Conservation (phyloP, 345 rosid species). For the Zanthoxylum bungeanum region DNA sequence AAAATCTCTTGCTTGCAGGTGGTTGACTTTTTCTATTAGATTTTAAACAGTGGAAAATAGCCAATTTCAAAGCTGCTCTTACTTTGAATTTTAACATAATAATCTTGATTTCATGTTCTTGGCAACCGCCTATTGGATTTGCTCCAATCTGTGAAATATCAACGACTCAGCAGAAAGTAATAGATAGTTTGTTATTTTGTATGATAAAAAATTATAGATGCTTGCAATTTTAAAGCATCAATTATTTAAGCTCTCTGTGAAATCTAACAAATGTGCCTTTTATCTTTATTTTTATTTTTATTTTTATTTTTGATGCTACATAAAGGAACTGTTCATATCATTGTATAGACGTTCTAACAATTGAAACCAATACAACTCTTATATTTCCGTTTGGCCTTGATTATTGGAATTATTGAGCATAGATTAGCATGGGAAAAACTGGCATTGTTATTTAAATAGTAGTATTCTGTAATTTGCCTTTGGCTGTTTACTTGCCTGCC, state of each 20-base stretch:
- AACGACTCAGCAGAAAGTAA: neutral
- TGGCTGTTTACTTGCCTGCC: neutral
- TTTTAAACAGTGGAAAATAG: neutral
- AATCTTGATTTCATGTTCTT: neutral
- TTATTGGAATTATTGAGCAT: neutral
- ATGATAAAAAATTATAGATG: too few relatives aligned
- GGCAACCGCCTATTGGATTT: neutral
- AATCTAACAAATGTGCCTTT: neutral
- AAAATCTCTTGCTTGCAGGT: slow-evolving; percentile 70
- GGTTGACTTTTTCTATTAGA: slow-evolving; percentile 3
- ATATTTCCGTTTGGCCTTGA: neutral
- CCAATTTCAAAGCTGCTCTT: neutral
- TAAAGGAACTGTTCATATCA: neutral
- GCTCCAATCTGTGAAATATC: neutral
- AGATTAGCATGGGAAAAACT: neutral
- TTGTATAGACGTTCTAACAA: neutral
- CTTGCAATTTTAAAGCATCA: neutral
- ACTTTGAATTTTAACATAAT: neutral
- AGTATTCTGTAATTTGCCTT: neutral
- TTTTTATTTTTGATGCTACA: neutral
- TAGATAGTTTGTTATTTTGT: too few relatives aligned
- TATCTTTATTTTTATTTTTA: too few relatives aligned
- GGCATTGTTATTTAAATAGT: neutral
- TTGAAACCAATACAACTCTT: neutral
- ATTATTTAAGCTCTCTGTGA: neutral